phyloP scores from a whole-genome alignment of 306 rosid genomes.

The Erythrophleum fordii region DNA sequence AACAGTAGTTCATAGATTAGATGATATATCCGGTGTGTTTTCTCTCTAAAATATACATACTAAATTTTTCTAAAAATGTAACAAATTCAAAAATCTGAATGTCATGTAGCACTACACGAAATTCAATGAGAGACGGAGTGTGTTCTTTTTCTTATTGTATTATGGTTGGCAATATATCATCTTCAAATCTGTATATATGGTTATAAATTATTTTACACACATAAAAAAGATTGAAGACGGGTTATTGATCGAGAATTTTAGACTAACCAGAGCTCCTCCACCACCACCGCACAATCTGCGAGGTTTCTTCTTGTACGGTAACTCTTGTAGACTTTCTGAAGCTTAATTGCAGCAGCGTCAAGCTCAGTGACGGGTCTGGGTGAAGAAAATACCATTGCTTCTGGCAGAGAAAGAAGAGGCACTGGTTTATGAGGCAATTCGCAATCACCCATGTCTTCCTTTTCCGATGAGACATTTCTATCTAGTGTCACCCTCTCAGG shows the following conservation, averaged over 20 bases:
- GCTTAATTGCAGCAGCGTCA: conserved; percentile 83
- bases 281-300: conserved; percentile 97
- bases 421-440: conserved; percentile 53
- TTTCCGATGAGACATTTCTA: conserved; percentile 46
- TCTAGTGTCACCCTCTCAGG: conserved; percentile 69
- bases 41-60: not conserved
- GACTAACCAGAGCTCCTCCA: conserved; percentile 89
- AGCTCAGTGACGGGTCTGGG: conserved; percentile 84
- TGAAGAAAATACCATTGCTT: conserved; percentile 54
- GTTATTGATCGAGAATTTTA: not conserved
- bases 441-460: conserved; percentile 33
- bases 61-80: too few species aligned
- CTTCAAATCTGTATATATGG: too few species aligned
- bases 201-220: too few species aligned
- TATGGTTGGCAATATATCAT: not conserved
- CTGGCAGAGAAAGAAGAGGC: conserved; percentile 73
- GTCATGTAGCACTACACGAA: not conserved
- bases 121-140: not conserved
- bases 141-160: not conserved
- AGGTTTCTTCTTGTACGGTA: conserved; percentile 89
- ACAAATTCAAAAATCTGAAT: not conserved
- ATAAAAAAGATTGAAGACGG: not conserved
- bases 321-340: conserved; percentile 92
- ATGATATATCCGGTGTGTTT: too few species aligned
- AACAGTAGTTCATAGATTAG: too few species aligned